Base-by-base conservation (phyloP, 495 filamentous ascomycete genomes). In the Hapsidospora chrysogenum region DNA sequence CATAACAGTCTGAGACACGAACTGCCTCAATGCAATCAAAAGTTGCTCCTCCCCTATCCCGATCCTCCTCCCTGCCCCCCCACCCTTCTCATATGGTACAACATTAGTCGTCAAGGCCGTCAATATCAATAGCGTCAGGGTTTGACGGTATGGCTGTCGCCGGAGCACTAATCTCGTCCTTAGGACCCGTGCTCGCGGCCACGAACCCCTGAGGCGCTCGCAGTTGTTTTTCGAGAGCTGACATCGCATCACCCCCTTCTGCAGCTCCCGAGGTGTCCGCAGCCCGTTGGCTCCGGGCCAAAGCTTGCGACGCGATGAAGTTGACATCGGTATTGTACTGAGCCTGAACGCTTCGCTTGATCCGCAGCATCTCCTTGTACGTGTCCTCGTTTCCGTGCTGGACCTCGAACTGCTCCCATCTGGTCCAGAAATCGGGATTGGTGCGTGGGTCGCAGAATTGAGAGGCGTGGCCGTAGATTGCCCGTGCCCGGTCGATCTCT, bases 311-410 rank as follows among this genome's bases (percentile, higher is more conserved):
- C 2, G 92, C 92, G 53, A 97, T 95, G 49, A 94, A 96, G 51
- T 83, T 93, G 63, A 99, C 87, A 52, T 99, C 92, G 21, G 92
- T 99, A 46, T 94, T 94, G 62, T 86, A 96, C 63, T 94, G 80
- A 33, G 89, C 86, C 55, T 94, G 85, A 4, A 96, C 89, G 61
- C 85, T 93, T 48, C 89, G 63, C 69, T 94, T 99, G 63, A 96
- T 83, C 17, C 87, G 77, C 28, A 96, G 65, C 89, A 99, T 99
- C 54, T 96, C 89, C 62, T 93, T 95, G 65, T 89, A 99, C 6
- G 89, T 99, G 53, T 99, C 89, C 49, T 99, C 92, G 55, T 99
- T 99, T 35, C 89, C 89, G 52, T 96, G 89, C 52, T 85, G 75
- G 2, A 95, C 84, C 55, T 99, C 89, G 56, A 99, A 99, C 33